Base-by-base conservation (phyloP, 2,329 filamentous ascomycete species). In the Diaporthe sp. region DNA sequence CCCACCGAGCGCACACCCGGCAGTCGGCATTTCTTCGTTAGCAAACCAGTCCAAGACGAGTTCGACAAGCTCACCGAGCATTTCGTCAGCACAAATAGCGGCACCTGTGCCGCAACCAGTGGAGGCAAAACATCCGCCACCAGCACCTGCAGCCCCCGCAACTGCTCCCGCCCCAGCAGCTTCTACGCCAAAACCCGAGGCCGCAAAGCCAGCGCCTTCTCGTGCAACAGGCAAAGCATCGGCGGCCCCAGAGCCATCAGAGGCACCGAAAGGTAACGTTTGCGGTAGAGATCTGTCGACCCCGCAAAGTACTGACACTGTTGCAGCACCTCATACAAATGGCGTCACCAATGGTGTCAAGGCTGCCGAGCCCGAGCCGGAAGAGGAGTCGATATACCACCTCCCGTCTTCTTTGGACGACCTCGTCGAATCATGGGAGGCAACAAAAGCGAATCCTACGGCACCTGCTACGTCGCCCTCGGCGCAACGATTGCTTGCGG, bases 361-460 rank as follows among this genome's bases (percentile, higher is more conserved):
- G 80, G 78, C 84, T 9, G 81, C 84, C 38, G 84, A 87, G 76
- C 82, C 85, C 38, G 82, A 84, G 42, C 80, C 84, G 61, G 87
- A 89, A 78, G 92, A 95, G 75, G 94, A 98, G 84, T 97, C 94
- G 17, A 93, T 98, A 79, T 99, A 96, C 83, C 96, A 98, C 82
- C 90, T 99, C 50, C 97, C 97, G 5, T 91, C 95, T 9, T 95
- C 94, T 40, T 86, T 99, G 71, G 94, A 95, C 80, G 97, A 99
- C 82, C 88, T 99, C 45, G 91, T 98, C 25, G 95, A 98, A 74
- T 95, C 96, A 0, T 98, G 96, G 81, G 96, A 98, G 82, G 89
- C 92, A 19, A 94, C 94, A 2, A 96, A 94, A 85, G 92, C 91
- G 80, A 91, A 93, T 42, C 89, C 90, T 33, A 85, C 89, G 71